These are phyloP conservation scores for Skeletonema menzelii DNA, from an alignment of 108 stramenopile species.

Conservation along the genomic window DNA sequence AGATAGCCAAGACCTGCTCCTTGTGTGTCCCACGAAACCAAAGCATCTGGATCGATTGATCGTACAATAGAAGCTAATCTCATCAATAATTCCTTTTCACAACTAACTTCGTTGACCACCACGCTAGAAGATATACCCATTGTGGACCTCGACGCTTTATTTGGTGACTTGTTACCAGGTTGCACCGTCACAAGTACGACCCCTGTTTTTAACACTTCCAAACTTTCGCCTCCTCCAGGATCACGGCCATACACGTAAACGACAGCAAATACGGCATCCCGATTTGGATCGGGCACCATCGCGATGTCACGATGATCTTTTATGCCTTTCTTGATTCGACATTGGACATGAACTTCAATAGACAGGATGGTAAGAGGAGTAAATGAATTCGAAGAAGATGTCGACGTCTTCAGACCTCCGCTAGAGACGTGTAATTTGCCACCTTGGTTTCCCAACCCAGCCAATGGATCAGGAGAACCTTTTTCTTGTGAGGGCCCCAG, in stretches of 20 bases:
- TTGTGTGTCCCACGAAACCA: conserved; percentile 89
- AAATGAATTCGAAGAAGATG: conserved; percentile 44
- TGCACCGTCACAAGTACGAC: conserved; percentile 62
- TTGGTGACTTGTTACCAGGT: conserved; percentile 6
- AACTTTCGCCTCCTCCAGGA: conserved; percentile 81
- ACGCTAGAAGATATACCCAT: conserved; percentile 58
- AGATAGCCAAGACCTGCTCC: conserved; percentile 81
- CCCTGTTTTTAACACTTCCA: conserved; percentile 73
- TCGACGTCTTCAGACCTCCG: conserved; percentile 79
- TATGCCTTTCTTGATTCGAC: conserved; percentile 59
- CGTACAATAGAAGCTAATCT: conserved; percentile 71
- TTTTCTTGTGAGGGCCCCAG: conserved; percentile 19
- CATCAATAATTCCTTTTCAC: conserved; percentile 64
- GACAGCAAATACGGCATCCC: conserved; percentile 73
- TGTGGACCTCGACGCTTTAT: conserved; percentile 8
- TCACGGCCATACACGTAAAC: conserved; percentile 71
- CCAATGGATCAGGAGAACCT: conserved; percentile 51
- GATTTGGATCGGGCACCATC: conserved; percentile 72
- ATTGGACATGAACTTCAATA: conserved; percentile 88
- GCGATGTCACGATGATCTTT: conserved; percentile 75
- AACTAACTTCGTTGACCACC: conserved; percentile 49
- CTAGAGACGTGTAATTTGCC: conserved; percentile 71
- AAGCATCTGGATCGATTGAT: conserved; percentile 78
- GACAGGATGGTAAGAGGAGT: conserved; percentile 82
- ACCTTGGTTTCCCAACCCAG: conserved; percentile 80